phyloP scores from a whole-genome alignment of 2,329 filamentous ascomycete species.

The Dothideomycetes sp. region DNA sequence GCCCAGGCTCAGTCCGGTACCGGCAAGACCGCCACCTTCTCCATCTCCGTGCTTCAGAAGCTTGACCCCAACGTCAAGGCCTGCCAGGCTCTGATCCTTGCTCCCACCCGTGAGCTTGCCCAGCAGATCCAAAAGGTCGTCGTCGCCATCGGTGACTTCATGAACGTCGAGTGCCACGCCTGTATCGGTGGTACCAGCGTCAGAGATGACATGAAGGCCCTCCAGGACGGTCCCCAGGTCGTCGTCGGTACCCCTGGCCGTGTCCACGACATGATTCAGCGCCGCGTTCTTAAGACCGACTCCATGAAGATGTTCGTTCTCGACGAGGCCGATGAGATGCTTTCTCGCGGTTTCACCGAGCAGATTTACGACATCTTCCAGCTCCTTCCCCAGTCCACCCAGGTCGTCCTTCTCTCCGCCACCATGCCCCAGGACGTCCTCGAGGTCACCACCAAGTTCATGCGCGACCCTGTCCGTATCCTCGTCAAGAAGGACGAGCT shows the following conservation, averaged over 20 bases:
- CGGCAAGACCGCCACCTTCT: conserved; percentile 99
- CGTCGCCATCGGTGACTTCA: conserved; percentile 97
- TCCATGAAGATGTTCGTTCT: conserved; percentile 99
- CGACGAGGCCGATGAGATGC: conserved; percentile 98
- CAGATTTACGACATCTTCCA: conserved; percentile 99
- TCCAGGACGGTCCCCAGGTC: conserved; percentile 90
- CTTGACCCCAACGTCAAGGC: conserved; percentile 90
- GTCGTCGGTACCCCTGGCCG: conserved; percentile 96
- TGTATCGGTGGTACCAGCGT: conserved; percentile 98
- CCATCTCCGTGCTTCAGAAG: conserved; percentile 97
- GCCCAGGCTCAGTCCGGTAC: conserved; percentile 99
- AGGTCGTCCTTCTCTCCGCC: conserved; percentile 95
- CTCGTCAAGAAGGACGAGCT: conserved; percentile 99
- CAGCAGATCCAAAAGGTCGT: conserved; percentile 99
- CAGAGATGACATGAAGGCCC: conserved; percentile 96
- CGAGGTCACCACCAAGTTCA: conserved; percentile 99
- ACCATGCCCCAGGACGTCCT: conserved; percentile 99
- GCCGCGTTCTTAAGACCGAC: conserved; percentile 92
- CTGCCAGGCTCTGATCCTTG: conserved; percentile 94
- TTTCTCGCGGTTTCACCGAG: conserved; percentile 98
- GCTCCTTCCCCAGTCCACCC: conserved; percentile 92
- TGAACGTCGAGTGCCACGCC: conserved; percentile 98
- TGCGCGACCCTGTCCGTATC: conserved; percentile 98
- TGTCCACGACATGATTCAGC: conserved; percentile 99
- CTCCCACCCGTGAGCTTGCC: conserved; percentile 94